These are phyloP conservation scores for Penicillium sp. DNA, from an alignment of 2,329 filamentous ascomycete genomes.

Conservation along the genomic window DNA sequence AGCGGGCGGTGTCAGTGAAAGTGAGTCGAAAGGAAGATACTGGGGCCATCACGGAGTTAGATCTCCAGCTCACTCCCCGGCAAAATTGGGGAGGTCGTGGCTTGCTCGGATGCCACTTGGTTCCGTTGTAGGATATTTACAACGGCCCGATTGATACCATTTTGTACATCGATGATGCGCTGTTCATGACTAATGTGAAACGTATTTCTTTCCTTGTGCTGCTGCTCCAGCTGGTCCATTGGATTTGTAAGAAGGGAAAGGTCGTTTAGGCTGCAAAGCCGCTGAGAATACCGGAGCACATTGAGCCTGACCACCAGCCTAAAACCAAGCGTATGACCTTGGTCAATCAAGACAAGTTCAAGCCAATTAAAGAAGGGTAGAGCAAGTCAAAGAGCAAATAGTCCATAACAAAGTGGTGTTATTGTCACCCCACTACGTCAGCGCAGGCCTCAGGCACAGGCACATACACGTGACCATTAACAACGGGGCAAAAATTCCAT, in stretches of 20 bases:
- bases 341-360: neutral
- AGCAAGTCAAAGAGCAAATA: too few relatives aligned
- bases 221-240: too few relatives aligned
- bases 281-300: neutral
- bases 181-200: constrained; percentile 17
- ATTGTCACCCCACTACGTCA: constrained; percentile 24
- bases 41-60: constrained; percentile 57
- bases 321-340: neutral
- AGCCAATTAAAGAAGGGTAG: neutral
- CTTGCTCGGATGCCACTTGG: constrained; percentile 84
- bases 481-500: constrained; percentile 34
- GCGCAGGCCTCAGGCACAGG: constrained; percentile 16
- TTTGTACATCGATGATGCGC: constrained; percentile 9
- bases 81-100: constrained; percentile 89
- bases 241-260: neutral
- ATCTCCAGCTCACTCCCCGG: constrained; percentile 72
- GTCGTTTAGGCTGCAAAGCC: neutral
- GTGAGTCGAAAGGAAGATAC: constrained; percentile 54
- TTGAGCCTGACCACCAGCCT: neutral
- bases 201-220: neutral
- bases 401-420: neutral
- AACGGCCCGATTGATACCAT: neutral
- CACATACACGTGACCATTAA: constrained; percentile 20
- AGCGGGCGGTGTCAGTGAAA: constrained; percentile 73
- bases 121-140: constrained; percentile 64